Base-by-base conservation (phyloP, 1,284 basidiomycete species). In the Pyrrhoderma noxium region DNA sequence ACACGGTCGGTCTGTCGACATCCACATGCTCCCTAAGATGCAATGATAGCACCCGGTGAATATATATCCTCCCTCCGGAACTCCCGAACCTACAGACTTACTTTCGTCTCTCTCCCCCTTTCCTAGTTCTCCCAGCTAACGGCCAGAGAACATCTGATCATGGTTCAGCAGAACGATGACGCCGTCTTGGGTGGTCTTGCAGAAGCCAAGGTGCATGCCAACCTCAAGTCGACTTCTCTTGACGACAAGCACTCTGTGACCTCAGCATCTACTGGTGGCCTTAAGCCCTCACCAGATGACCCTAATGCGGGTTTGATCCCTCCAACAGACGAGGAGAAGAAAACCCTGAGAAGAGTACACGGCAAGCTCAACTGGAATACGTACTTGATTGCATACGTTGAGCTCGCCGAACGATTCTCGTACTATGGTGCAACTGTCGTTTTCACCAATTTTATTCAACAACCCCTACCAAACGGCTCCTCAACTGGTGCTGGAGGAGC, bases 341-440 rank as follows among this genome's bases (percentile, higher is more conserved):
- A 57, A 4, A 81, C 76, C 8, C 72, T 88, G 40, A 73, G 80
- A 25, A 77, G 78, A 27, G 77, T 89, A 4, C 62, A 82, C 8
- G 85, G 86, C 58, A 51, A 61, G 36, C 65, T 87, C 48, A 81
- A 83, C 4, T 84, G 78, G 85, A 72, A 62, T 53, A 80, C 79
- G 23, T 87, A 83, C 61, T 61, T 82, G 84, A 52, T 89, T 43
- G 85, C 84, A 2, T 53, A 80, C 31, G 85, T 72, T 62, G 54
- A 81, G 79, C 25, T 87, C 83, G 61, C 61, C 2, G 87, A 89
- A 62, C 79, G 86, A 16, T 89, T 90, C 65, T 89, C 85, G 63
- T 75, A 71, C 65, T 79, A 80, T 65, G 82, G 83, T 52, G 89
- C 44, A 85, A 83, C 3, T 53, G 80, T 31, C 72, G 80, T 86